Percentiles rank a stretch among this genome's conserved stretches.
Evolutionary conservation across 305 asterid species (phyloP).

Genomic region (Solanum hybrid): DNA sequence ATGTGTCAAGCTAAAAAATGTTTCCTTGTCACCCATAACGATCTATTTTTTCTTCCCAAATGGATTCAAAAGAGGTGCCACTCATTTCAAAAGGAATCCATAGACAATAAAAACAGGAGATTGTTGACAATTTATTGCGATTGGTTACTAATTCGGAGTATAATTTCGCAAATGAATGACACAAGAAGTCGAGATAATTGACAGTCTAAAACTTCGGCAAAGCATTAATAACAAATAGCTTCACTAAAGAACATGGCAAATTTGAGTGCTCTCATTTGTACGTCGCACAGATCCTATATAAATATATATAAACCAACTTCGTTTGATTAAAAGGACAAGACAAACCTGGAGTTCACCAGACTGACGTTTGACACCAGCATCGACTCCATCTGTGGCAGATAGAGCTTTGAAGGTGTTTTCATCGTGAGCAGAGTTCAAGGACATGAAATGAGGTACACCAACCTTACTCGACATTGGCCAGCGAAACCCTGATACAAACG

Average conservation of each 20-base stretch:
- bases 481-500: conserved; percentile 28
- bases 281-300: not conserved
- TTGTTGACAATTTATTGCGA: not conserved
- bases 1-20: conserved; percentile 9
- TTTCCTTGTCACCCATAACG: not conserved
- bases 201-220: not conserved
- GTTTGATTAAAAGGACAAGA: not conserved
- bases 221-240: not conserved
- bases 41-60: not conserved
- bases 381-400: conserved; percentile 17
- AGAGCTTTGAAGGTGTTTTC: conserved; percentile 30
- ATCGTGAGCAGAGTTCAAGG: conserved; percentile 35
- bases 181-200: not conserved
- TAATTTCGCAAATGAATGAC: not conserved
- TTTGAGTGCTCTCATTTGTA: not conserved
- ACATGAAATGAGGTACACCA: conserved; percentile 39
- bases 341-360: conserved; percentile 24
- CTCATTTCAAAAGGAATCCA: not conserved
- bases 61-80: not conserved
- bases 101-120: not conserved
- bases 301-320: not conserved
- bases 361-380: conserved; percentile 13
- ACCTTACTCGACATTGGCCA: conserved; percentile 41
- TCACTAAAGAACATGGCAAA: not conserved
- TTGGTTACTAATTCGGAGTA: not conserved